Evolutionary conservation across 225 moss, liverwort and hornwort genomes (phyloP), one percentile per base, ranked within the genome.

Genomic region (Lunularia cruciata): DNA sequence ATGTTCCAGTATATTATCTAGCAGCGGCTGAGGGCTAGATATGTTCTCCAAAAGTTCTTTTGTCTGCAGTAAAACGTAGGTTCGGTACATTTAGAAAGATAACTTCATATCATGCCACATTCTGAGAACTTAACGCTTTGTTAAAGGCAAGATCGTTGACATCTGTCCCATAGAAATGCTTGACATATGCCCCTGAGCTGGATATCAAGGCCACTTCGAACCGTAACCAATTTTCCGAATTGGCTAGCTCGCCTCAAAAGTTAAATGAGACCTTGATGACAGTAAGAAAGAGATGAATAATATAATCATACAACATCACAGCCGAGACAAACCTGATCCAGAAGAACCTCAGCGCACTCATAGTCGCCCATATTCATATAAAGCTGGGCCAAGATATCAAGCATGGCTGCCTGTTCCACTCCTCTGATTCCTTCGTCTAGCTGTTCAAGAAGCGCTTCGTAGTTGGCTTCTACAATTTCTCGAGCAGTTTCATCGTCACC

Each of bases 371-470:
- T 80, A 73, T 84, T 82, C 88, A 95, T 83, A 54, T 81, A 85
- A 60, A 92, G 77, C 49, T 92, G 92, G 51, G 95, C 92, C 57
- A 95, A 72, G 70, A 87, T 83, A 79, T 95, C 95, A 43, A 95
- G 84, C 80, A 87, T 92, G 25, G 95, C 90, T 75, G 84, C 78
- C 77, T 95, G 95, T 83, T 95, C 92, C 70, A 92, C 80, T 59
- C 92, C 88, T 77, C 80, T 78, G 14, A 86, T 68, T 35, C 95
- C 95, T 18, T 73, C 70, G 55, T 92, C 88, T 68, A 92, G 73
- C 74, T 95, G 92, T 72, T 95, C 90, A 66, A 79, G 40, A 48
- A 92, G 55, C 10, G 83, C 70, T 65, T 88, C 88, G 70, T 90
- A 87, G 47, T 95, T 95, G 38, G 95, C 95, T 47, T 90, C 88